These are phyloP conservation scores for Eimeria praecox DNA, from an alignment of 169 alveolate species.

Conservation along the genomic window DNA sequence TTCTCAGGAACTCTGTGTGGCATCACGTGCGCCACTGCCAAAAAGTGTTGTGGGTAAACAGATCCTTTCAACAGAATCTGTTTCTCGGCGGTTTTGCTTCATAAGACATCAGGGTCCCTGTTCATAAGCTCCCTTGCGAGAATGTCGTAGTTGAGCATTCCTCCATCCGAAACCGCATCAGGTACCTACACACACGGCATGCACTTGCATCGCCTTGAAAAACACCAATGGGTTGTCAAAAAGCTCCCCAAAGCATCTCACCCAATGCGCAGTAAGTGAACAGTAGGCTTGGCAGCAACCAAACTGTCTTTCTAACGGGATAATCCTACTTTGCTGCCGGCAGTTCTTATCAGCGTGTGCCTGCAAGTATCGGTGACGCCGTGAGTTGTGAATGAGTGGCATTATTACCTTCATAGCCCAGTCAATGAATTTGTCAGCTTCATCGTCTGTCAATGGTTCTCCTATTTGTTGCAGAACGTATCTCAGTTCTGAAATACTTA, in stretches of 20 bases:
- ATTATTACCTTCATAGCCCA: slow-evolving; percentile 76
- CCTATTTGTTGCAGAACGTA: slow-evolving; percentile 75
- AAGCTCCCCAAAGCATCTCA: neutral
- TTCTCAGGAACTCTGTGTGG: neutral
- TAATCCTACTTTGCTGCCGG: neutral
- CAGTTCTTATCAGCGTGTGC: neutral
- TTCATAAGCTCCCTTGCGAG: slow-evolving; percentile 72
- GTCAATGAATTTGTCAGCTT: slow-evolving; percentile 77
- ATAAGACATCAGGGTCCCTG: slow-evolving; percentile 75
- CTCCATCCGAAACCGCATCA: slow-evolving; percentile 75
- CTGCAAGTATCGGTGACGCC: neutral
- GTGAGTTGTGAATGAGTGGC: neutral
- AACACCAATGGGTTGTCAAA: neutral
- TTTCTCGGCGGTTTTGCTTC: neutral
- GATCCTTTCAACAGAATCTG: neutral
- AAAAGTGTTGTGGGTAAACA: neutral
- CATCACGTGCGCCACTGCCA: neutral
- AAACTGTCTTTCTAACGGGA: neutral
- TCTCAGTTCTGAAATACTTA: slow-evolving; percentile 53
- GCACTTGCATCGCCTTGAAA: neutral
- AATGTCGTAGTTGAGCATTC: slow-evolving; percentile 65
- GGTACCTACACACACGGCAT: slow-evolving; percentile 65
- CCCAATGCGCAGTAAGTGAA: neutral
- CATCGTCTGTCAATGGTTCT: slow-evolving; percentile 77
- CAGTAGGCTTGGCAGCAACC: neutral